Evolutionary conservation across 225 moss, liverwort and hornwort genomes (phyloP), one percentile per base, ranked within the genome.

Genomic region (Physcomitrium patens): DNA sequence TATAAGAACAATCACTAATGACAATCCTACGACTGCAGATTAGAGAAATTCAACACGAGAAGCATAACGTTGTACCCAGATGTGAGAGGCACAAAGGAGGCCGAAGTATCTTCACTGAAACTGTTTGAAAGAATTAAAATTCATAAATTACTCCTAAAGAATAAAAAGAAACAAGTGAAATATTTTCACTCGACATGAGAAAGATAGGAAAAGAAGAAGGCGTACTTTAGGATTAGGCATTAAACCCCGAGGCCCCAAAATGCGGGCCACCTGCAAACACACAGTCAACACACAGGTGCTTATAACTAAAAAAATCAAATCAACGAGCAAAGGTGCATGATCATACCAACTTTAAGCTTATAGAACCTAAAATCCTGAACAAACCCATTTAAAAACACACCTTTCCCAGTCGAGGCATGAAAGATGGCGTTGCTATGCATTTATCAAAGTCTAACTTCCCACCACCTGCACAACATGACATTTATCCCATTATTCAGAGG

Each of bases 151-250:
- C 63, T 3, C 68, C 46, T 59, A 19, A 65, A 15, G 57, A 73
- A 48, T 63, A 73, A 63, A 15, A 12, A 42, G 16, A 42, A 69
- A 64, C 19, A 77, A 2, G 42, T 16, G 56, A 22, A 10, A 49
- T 17, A 31, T 37, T 37, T 37, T 4, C 24, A 57, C 57, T 63
- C 24, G 18, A 44, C 51, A 72, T 54, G 41, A 53, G 20, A 42
- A 52, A 23, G 56, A 55, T 48, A 61, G 65, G 28, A 70, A 41
- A 54, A 74, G 49, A 23, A 18, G 31, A 41, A 17, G 60, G 51
- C 73, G 82, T 85, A 96, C 96, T 85, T 99, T 99, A 53, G 99
- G 99, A 84, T 99, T 99, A 58, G 99, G 99, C 99, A 99, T 99
- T 44, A 99, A 78, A 76, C 99, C 99, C 58, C 99, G 87, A 72